Percentiles rank a stretch among this genome's conserved stretches.
phyloP scores from a whole-genome alignment of 495 filamentous ascomycete genomes.

The Talaromyces wortmannii region DNA sequence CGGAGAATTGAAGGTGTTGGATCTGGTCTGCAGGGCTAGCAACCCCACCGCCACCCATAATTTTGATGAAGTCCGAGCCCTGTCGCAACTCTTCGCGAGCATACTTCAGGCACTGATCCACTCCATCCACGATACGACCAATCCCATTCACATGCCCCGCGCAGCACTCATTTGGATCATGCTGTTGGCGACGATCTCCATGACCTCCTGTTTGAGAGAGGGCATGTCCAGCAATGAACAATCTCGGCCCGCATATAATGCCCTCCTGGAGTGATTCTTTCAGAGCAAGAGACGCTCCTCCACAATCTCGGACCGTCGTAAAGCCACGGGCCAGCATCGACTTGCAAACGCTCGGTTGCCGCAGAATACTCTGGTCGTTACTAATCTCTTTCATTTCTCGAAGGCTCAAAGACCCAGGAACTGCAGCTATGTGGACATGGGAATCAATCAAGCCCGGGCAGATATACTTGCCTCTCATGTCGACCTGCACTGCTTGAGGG shows the following conservation, averaged over 20 bases:
- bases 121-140: constrained; percentile 42
- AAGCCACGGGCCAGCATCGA: constrained; percentile 48
- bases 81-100: constrained; percentile 44
- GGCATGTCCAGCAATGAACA: constrained; percentile 39
- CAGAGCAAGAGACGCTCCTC: constrained; percentile 41
- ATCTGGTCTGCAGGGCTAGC: constrained; percentile 43
- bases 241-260: constrained; percentile 37
- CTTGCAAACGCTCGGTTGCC: constrained; percentile 36
- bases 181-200: constrained; percentile 32
- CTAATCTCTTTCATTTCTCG: constrained; percentile 11
- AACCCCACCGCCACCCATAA: constrained; percentile 50
- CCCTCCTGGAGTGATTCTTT: constrained; percentile 45
- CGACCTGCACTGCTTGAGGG: constrained; percentile 13
- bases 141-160: constrained; percentile 25
- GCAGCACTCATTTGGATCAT: constrained; percentile 35
- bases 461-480: constrained; percentile 38
- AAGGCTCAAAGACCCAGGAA: constrained; percentile 27
- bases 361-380: constrained; percentile 16
- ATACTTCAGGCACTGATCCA: constrained; percentile 39
- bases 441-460: constrained; percentile 53
- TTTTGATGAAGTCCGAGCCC: constrained; percentile 52
- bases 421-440: constrained; percentile 47
- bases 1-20: constrained; percentile 43
- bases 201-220: constrained; percentile 50
- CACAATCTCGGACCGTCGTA: constrained; percentile 45